Base-by-base conservation (phyloP, 148 eudicot genomes). In the Persicaria maculosa region DNA sequence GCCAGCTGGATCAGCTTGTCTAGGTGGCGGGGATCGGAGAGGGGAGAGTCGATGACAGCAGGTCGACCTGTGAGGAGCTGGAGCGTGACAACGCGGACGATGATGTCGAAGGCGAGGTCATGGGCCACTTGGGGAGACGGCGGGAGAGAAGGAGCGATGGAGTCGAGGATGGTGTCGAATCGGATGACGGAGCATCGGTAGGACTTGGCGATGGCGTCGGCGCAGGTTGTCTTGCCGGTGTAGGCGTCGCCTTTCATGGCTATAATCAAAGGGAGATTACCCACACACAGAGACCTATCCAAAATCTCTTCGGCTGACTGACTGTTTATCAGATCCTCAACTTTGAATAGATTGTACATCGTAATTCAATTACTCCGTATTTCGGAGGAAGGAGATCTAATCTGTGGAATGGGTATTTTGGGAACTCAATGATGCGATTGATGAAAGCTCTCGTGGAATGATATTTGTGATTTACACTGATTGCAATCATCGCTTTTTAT, bases 131-230 rank as follows among this genome's bases (percentile, higher is more conserved):
- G 15, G 14, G 44, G 20, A n/a, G 59, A 31, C 2, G 70, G 14
- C 25, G 70, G 44, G 40, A 31, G 40, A 9, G 43, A 5, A 4
- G 67, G 68, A 7, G 40, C 17, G 44, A 62, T 12, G 40, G 68
- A 7, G 11, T 62, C 68, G 40, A 62, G 40, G 68, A 62, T 62
- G 36, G 36, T 4, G 44, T 61, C 67, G 14, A 61, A 61, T 19
- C 67, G 6, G 67, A 61, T 19, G 31, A 61, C 25, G 11, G 67
- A 20, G 68, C 68, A 62, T 12, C 10, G 16, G 40, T 20, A 62
- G 40, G 68, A 11, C 36, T 36, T 62, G 40, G 68, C 36, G 40
- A 62, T 62, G 68, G 68, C 68, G 44, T 62, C 5, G 44, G 68
- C 68, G 11, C 36, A 7, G 40, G 40, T 20, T 9, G 68, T 20